These are phyloP conservation scores for Oryza nivara DNA, from an alignment of 176 grass and related monocot genomes.

Conservation along the genomic window DNA sequence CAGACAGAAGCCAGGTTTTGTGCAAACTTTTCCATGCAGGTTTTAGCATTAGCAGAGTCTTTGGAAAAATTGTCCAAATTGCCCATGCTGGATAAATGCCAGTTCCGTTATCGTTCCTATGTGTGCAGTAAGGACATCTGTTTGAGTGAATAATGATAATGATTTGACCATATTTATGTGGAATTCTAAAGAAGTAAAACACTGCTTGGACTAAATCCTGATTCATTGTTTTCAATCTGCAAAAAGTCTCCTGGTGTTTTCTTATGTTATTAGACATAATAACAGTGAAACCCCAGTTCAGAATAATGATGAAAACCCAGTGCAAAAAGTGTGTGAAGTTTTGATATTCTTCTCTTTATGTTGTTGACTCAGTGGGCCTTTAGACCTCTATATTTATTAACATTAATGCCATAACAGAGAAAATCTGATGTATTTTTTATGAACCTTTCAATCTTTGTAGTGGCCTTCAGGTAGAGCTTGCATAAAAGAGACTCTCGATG, in stretches of 20 bases:
- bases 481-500: slow-evolving; percentile 9
- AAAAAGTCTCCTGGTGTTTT: slow-evolving; percentile 34
- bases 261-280: slow-evolving; percentile 36
- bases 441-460: slow-evolving; percentile 30
- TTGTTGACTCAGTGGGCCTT: slow-evolving; percentile 41
- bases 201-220: slow-evolving; percentile 45
- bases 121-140: slow-evolving; percentile 17
- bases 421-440: slow-evolving; percentile 20
- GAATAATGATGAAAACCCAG: slow-evolving; percentile 26
- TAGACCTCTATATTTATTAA: slow-evolving; percentile 32
- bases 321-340: slow-evolving; percentile 27
- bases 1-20: slow-evolving; percentile 45
- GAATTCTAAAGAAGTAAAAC: slow-evolving; percentile 35
- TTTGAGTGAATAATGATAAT: slow-evolving; percentile 29
- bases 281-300: slow-evolving; percentile 29
- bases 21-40: slow-evolving; percentile 49
- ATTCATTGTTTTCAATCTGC: slow-evolving; percentile 43
- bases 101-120: slow-evolving; percentile 28
- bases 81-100: slow-evolving; percentile 37
- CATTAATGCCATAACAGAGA: slow-evolving; percentile 3
- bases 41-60: slow-evolving; percentile 45
- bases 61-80: slow-evolving; percentile 49
- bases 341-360: slow-evolving; percentile 44
- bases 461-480: slow-evolving; percentile 14
- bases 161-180: slow-evolving; percentile 27